Evolutionary conservation across 805 yeast species (phyloP).

Genomic region (Teunomyces cretensis): DNA sequence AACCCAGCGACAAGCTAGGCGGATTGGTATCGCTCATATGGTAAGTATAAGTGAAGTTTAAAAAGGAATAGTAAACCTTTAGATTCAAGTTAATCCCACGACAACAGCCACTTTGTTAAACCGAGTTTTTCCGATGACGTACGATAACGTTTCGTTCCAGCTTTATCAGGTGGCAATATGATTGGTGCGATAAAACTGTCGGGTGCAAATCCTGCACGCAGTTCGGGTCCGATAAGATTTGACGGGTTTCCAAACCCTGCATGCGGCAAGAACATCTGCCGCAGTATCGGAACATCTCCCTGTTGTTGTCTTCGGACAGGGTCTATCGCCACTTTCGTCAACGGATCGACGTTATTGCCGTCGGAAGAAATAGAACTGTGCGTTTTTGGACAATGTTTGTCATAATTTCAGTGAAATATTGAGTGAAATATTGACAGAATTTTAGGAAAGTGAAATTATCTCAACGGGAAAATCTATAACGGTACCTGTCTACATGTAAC

Average conservation of each 20-base stretch:
- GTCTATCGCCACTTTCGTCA: no score
- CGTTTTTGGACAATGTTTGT: no score
- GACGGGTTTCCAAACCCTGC: neutral
- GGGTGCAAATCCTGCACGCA: neutral
- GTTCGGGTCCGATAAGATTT: neutral
- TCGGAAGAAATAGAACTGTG: no score
- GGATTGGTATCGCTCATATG: neutral
- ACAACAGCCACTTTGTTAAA: neutral
- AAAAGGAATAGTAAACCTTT: neutral
- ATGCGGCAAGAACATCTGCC: neutral
- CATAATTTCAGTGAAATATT: no score
- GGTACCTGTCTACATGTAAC: no score
- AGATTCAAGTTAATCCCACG: neutral
- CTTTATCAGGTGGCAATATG: conserved; percentile 6
- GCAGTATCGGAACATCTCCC: no score
- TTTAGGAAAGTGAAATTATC: no score
- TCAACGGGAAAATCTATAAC: no score
- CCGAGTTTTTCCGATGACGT: conserved; percentile 4
- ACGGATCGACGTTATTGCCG: no score
- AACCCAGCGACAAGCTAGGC: neutral
- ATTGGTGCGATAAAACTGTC: conserved; percentile 9
- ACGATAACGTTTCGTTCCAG: neutral
- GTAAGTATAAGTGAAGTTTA: neutral
- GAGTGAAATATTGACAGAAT: no score
- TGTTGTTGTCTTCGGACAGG: no score